These are phyloP conservation scores for Kodamaea suecica DNA, from an alignment of 1,139 yeast species.

Conservation along the genomic window DNA sequence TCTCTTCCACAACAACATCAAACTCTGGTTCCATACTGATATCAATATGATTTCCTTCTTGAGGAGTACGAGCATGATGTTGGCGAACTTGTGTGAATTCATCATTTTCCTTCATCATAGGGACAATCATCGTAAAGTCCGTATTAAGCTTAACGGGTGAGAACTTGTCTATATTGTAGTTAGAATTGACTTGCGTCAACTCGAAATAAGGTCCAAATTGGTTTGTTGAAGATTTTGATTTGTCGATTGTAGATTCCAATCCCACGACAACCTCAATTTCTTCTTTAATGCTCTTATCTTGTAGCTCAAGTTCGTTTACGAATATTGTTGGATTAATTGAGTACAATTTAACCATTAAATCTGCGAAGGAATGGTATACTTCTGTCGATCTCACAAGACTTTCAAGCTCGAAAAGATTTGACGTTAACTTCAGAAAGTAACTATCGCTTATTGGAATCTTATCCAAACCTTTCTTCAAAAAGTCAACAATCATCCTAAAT, in stretches of 20 bases:
- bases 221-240: constrained; percentile 11
- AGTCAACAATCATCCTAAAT: constrained; percentile 27
- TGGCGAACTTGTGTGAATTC: constrained; percentile 14
- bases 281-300: constrained; percentile 25
- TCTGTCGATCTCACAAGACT: constrained; percentile 33
- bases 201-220: constrained; percentile 26
- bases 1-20: constrained; percentile 13
- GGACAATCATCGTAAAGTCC: constrained; percentile 41
- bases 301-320: constrained; percentile 24
- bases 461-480: constrained; percentile 26
- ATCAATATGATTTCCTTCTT: constrained; percentile 6
- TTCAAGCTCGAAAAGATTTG: constrained; percentile 33
- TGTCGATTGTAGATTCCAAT: constrained; percentile 25
- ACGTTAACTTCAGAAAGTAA: constrained; percentile 26
- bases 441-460: constrained; percentile 36
- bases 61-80: constrained; percentile 3
- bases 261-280: constrained; percentile 37
- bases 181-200: constrained; percentile 27
- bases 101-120: constrained; percentile 19
- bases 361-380: constrained; percentile 23
- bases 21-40: constrained; percentile 10
- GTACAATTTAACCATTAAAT: constrained; percentile 29
- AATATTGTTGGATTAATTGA: constrained; percentile 31
- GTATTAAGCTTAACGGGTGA: constrained; percentile 33
- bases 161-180: constrained; percentile 14